Evolutionary conservation across 192 early-diverging fungal genomes (phyloP).

Genomic region (Diversispora eburnea): DNA sequence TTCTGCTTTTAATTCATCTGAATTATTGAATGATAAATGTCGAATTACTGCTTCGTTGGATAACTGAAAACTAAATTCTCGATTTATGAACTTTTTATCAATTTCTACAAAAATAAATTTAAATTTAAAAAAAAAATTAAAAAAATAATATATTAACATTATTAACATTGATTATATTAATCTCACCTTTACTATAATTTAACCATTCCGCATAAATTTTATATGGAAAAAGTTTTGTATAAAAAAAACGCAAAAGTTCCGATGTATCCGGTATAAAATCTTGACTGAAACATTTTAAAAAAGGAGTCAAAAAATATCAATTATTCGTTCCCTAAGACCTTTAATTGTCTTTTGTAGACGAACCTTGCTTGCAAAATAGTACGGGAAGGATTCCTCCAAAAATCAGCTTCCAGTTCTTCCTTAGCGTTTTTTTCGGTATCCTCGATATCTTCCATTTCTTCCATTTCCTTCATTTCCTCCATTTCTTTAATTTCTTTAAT

Average conservation of each 20-base stretch:
- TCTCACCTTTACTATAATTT: constrained; percentile 65
- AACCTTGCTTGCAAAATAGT: no score
- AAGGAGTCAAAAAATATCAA: no score
- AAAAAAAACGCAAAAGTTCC: constrained; percentile 67
- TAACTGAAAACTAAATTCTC: constrained; percentile 92
- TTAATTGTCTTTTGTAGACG: no score
- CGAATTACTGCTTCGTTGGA: constrained; percentile 79
- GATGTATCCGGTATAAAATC: neutral
- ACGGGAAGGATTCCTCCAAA: no score
- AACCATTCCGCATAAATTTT: constrained; percentile 82
- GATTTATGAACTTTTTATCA: constrained; percentile 73
- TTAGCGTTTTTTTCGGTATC: no score
- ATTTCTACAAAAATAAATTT: constrained; percentile 37
- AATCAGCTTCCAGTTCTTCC: no score
- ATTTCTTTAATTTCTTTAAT: no score
- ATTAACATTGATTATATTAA: no score
- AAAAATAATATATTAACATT: neutral
- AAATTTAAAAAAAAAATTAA: neutral
- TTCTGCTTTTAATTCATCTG: constrained; percentile 71
- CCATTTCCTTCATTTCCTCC: no score
- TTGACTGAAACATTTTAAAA: neutral
- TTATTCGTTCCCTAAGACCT: no score
- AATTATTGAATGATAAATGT: constrained; percentile 77
- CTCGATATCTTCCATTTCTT: no score
- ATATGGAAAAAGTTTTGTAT: constrained; percentile 84